Evolutionary conservation across 2,329 filamentous ascomycete species (phyloP).

Genomic region (Dactylonectria estremocensis): DNA sequence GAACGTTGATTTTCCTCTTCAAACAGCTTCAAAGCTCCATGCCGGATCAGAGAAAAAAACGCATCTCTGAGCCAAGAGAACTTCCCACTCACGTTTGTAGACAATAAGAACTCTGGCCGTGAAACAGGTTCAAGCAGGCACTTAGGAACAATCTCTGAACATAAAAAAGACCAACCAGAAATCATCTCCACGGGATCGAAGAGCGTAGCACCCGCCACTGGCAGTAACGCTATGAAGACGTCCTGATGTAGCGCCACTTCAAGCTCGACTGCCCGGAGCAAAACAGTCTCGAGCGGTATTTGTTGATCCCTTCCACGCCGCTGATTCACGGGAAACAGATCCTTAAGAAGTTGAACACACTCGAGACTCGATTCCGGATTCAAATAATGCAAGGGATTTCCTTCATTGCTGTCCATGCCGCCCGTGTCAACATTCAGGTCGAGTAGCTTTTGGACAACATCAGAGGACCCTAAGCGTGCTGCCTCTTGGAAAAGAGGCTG

Average conservation of each 20-base stretch:
- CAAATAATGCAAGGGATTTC: constrained; percentile 14
- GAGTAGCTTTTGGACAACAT: background rate
- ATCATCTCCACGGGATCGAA: too few species aligned
- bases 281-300: constrained; percentile 2
- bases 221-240: background rate
- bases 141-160: background rate
- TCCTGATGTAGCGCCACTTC: background rate
- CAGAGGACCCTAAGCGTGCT: background rate
- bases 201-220: background rate
- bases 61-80: background rate
- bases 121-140: too few species aligned
- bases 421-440: background rate
- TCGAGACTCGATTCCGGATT: background rate
- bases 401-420: background rate
- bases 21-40: background rate
- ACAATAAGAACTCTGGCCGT: too few species aligned
- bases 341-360: background rate
- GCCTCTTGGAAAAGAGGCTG: background rate
- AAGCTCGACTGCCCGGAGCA: background rate
- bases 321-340: background rate
- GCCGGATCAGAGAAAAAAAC: background rate
- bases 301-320: background rate
- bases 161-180: background rate
- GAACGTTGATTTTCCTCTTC: background rate
- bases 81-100: too few species aligned